These are phyloP conservation scores for Phytophthora pistaciae DNA, from an alignment of 352 stramenopile species.

Conservation along the genomic window DNA sequence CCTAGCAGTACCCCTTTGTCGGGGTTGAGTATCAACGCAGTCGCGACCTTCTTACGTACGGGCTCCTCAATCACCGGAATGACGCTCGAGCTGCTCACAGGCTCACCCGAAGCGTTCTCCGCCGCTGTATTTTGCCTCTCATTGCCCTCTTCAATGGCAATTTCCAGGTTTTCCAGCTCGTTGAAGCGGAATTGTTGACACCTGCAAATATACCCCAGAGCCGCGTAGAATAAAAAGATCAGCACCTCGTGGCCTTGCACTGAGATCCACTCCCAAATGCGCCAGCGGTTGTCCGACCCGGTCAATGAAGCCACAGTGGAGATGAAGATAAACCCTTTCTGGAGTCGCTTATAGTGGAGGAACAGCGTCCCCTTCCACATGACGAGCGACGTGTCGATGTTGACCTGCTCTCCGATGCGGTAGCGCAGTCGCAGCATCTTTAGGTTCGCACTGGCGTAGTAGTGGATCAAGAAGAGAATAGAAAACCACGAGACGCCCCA, in stretches of 20 bases:
- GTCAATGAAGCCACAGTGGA: conserved; percentile 46
- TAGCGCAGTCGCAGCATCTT: conserved; percentile 72
- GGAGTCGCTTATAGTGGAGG: conserved; percentile 60
- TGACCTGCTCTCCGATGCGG: conserved; percentile 55
- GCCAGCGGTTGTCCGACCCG: conserved; percentile 40
- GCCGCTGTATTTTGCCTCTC: neutral
- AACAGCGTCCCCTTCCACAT: conserved; percentile 70
- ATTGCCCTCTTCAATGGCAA: conserved; percentile 4
- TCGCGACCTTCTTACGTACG: conserved; percentile 27
- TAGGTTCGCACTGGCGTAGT: conserved; percentile 65
- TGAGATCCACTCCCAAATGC: conserved; percentile 45
- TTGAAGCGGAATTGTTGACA: conserved; percentile 66
- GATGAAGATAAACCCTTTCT: conserved; percentile 55
- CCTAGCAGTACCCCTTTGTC: conserved; percentile 38
- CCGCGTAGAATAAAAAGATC: conserved; percentile 47
- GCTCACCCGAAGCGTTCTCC: conserved; percentile 7
- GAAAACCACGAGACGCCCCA: conserved; percentile 62
- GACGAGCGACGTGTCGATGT: conserved; percentile 52
- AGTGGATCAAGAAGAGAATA: conserved; percentile 66
- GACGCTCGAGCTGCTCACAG: conserved; percentile 13
- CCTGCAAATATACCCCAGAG: conserved; percentile 60
- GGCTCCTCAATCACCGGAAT: conserved; percentile 18
- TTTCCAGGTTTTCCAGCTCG: conserved; percentile 42
- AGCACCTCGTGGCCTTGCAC: conserved; percentile 53
- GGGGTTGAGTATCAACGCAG: conserved; percentile 24